Base-by-base conservation (phyloP, 805 yeast species). In the Lipomyces orientalis region DNA sequence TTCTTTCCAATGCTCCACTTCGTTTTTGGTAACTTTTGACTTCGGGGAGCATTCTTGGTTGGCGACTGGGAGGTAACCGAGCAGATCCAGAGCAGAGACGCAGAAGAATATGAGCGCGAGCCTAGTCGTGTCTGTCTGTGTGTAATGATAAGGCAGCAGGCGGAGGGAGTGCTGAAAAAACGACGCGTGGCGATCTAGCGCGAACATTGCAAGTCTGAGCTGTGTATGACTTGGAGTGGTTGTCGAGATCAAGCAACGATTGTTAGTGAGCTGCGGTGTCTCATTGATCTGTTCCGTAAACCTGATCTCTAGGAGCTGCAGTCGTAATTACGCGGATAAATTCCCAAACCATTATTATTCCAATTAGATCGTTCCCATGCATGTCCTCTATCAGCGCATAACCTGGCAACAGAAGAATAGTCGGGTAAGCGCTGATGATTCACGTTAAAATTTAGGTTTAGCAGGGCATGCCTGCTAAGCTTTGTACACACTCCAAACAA, bases 41-140 rank as follows among this genome's bases (percentile, higher is more conserved):
- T 76, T 60, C 74, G 73, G 10, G 14, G 46, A 52, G 25, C 55
- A 39, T 33, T 33, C 35, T 29, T 51, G 49, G 43, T 33, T 51
- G 22, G 49, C 64, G 31, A 29, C 9, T 12, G 67, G 62, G 70
- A 77, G 46, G 73, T 71, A 66, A 72, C 71, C 74, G 35, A 85
- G 66, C 12, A 88, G 70, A 34, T 82, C 85, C 12, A 89, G 79
- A 0, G 93, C 93, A 39, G 85, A 82, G 0, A 92, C 74, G 55
- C 90, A 83, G 75, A 91, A 91, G 76, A 88, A 90, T 1, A 88
- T 80, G n/a, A 93, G 77, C 4, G 94, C 86, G 59, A 91, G 74
- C 69, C 85, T 86, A 73, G 89, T 89, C 5, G 91, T 84, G 73
- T 90, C 97, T 66, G 89, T 88, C 0, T 84, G 73, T 71, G 90